A percentile compares a stretch with the other conserved stretches of the same genome.
Conservation (phyloP, 202 grass and related monocot genomes). For the Carex sylvatica region DNA sequence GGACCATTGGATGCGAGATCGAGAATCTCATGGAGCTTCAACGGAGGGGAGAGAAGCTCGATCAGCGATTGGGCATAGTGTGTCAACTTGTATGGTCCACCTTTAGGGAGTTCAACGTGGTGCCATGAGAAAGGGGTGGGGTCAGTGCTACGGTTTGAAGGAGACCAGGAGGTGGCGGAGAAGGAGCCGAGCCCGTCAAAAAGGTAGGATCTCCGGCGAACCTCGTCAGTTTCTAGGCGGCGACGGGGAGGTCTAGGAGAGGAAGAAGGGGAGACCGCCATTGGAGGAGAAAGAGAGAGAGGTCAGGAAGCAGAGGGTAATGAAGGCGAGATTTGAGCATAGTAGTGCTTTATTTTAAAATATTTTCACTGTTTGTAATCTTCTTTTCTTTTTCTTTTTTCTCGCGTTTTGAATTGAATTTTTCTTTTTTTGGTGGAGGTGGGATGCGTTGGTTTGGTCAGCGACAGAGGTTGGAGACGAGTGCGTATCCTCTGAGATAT, state of each 20-base stretch:
- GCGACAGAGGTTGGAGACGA: conserved; percentile 10
- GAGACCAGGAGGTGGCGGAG: conserved; percentile 41
- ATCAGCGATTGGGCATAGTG: conserved; percentile 80
- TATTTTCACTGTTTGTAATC: neutral
- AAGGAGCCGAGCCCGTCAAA: conserved; percentile 71
- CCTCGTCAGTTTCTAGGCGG: conserved; percentile 38
- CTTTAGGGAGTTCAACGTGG: conserved; percentile 74
- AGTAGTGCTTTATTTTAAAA: conserved; percentile 8
- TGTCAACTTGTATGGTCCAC: conserved; percentile 46
- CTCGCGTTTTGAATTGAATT: conserved; percentile 5
- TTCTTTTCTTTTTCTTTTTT: neutral
- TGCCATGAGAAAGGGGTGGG: conserved; percentile 56
- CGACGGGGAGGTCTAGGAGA: conserved; percentile 36
- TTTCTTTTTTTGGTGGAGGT: conserved; percentile 24
- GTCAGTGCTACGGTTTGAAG: neutral
- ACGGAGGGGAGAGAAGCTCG: conserved; percentile 76
- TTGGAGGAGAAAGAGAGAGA: neutral
- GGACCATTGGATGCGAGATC: conserved; percentile 74
- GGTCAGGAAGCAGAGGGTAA: neutral
- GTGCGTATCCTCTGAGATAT: too few species aligned
- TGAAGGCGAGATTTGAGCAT: conserved; percentile 25
- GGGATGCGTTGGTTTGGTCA: conserved; percentile 11
- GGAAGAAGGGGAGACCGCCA: conserved; percentile 8
- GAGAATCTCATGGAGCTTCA: conserved; percentile 94
- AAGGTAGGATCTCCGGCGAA: conserved; percentile 55